phyloP scores from a whole-genome alignment of 441 rosid genomes.

The Brassica balearica region DNA sequence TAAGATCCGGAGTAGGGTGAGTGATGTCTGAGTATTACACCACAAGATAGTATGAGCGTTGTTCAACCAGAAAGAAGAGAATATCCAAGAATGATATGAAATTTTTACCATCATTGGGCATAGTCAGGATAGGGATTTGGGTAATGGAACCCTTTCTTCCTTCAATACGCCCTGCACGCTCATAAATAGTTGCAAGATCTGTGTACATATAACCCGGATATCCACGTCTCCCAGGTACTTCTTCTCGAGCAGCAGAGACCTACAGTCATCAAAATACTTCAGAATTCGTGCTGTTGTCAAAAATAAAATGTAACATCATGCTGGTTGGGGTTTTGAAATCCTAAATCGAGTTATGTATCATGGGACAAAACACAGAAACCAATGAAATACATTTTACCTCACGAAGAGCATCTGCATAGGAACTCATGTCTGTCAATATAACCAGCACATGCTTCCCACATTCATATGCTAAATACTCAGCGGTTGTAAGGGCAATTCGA shows the following conservation, averaged over 20 bases:
- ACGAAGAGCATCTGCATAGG: constrained; percentile 99
- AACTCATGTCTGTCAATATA: constrained; percentile 96
- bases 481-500: constrained; percentile 94
- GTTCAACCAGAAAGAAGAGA: background rate
- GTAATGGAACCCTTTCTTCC: constrained; percentile 98
- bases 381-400: constrained; percentile 61
- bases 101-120: constrained; percentile 96
- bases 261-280: constrained; percentile 37
- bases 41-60: constrained; percentile 8
- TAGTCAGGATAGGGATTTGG: constrained; percentile 96
- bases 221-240: constrained; percentile 99
- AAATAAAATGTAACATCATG: background rate
- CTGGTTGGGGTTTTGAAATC: background rate
- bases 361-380: background rate
- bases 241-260: constrained; percentile 99
- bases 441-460: constrained; percentile 99
- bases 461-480: constrained; percentile 96
- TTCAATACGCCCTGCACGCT: constrained; percentile 98
- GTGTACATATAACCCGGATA: constrained; percentile 99
- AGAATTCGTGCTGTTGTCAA: background rate
- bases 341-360: background rate
- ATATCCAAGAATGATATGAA: constrained; percentile 8
- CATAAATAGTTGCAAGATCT: constrained; percentile 98
- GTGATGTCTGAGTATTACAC: constrained; percentile 75
- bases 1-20: constrained; percentile 99